Base-by-base conservation (phyloP, 169 alveolate species). In the Eimeria tenella region DNA sequence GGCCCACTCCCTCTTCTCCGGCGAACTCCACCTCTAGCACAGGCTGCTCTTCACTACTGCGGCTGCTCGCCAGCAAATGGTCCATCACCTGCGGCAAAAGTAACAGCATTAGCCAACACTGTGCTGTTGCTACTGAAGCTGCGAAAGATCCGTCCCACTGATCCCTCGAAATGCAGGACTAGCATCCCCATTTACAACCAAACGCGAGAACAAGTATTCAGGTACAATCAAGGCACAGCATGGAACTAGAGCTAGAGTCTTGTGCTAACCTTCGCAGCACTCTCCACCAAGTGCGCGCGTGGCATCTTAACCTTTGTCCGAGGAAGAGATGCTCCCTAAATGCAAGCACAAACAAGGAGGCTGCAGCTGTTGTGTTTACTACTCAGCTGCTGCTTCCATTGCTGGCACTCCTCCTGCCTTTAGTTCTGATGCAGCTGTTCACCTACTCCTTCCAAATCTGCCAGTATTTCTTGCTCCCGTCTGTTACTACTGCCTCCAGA, bases 1-100 rank as follows among this genome's bases (percentile, higher is more conserved):
- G 79, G 81, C 96, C 96, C n/a, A 93, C 90, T 8, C 96, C 96
- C 77, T 81, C 95, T 21, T 94, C 96, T n/a, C 93, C 93, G n/a
- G 82, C 70, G 58, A 84, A 93, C 91, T 93, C 95, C 50, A 93
- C 94, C 86, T 93, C 95, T 91, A 93, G 68, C 70, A 93, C 74
- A n/a, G 95, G 90, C 62, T 62, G 94, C 77, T 90, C 88, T 82
- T 88, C 82, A 49, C 49, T 25, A 31, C 77, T 25, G 60, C 90
- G 77, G 90, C 70, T 83, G 49, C 77, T 83, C 52, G 94, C 81
- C 53, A 71, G 89, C 65, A 90, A 75, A 74, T 90, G 94, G 25
- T 90, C 94, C 94, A 90, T 90, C 58, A 90, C 94, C 94, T 90
- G 82, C 75, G 56, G 55, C 88, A 17, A 70, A 42, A 79, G 53